Conservation (phyloP, 345 rosid genomes). For the Psidium friedrichsthalianum region DNA sequence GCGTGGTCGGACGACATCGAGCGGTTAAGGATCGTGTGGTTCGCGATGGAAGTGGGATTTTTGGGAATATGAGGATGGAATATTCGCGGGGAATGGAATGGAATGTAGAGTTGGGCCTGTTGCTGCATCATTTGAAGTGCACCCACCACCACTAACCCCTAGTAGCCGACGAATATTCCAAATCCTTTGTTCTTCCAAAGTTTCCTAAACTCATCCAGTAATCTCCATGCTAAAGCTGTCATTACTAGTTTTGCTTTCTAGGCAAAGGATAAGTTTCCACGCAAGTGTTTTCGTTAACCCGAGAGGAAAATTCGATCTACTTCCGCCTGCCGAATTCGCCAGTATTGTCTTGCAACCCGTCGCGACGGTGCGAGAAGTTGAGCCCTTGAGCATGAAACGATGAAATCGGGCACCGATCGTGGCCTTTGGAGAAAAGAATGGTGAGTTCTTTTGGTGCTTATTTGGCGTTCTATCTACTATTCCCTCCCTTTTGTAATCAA, state of each 20-base stretch:
- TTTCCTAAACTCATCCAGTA: not conserved
- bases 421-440: not conserved
- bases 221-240: accelerated
- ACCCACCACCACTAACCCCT: not conserved
- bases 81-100: not conserved
- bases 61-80: not conserved
- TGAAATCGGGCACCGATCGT: too few relatives aligned
- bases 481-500: not conserved
- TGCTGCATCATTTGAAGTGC: not conserved
- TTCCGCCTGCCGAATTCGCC: not conserved
- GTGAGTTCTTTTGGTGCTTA: not conserved
- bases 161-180: not conserved
- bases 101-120: not conserved
- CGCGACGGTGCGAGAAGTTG: not conserved
- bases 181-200: not conserved
- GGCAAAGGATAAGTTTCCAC: not conserved
- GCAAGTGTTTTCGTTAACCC: not conserved
- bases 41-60: not conserved
- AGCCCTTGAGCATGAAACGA: not conserved
- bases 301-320: not conserved
- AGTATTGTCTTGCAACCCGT: not conserved
- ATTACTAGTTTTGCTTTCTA: not conserved
- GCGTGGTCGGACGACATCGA: too few relatives aligned
- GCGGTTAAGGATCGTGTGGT: too few relatives aligned
- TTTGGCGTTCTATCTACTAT: not conserved